Evolutionary conservation across 1,284 basidiomycete species (phyloP).

Genomic region (Mycena sp.): DNA sequence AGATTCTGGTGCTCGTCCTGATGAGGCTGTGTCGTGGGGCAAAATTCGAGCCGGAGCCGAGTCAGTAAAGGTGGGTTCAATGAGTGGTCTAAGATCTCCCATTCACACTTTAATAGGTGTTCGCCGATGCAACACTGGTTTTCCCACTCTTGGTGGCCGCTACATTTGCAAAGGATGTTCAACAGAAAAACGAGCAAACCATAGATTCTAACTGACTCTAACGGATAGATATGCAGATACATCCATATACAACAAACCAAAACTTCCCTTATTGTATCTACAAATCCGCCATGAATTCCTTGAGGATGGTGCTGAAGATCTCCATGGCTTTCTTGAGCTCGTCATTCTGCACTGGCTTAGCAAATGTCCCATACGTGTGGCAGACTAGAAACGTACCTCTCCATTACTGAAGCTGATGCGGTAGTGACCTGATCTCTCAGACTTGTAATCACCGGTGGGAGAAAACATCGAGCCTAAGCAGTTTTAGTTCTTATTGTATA

Average conservation of each 20-base stretch:
- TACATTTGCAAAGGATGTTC: constrained; percentile 74
- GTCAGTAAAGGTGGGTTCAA: constrained; percentile 81
- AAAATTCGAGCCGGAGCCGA: constrained; percentile 95
- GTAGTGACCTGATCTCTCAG: constrained; percentile 60
- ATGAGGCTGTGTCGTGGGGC: constrained; percentile 99
- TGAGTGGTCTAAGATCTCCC: no score
- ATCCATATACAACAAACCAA: no score
- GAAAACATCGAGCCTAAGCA: constrained; percentile 58
- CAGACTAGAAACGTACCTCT: constrained; percentile 50
- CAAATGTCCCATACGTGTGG: background rate
- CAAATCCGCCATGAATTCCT: constrained; percentile 42
- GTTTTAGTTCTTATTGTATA: background rate
- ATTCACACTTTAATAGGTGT: constrained; percentile 54
- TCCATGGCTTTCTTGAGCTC: constrained; percentile 55
- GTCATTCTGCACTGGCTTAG: constrained; percentile 40
- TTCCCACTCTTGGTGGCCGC: constrained; percentile 91
- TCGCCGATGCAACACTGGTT: constrained; percentile 87
- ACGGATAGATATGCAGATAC: no score
- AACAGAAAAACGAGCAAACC: constrained; percentile 14
- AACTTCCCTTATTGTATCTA: background rate
- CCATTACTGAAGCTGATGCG: constrained; percentile 70
- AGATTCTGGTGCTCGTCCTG: constrained; percentile 96
- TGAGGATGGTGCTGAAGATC: constrained; percentile 52
- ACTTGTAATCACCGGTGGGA: constrained; percentile 41
- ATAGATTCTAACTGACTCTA: no score